Evolutionary conservation across 2,329 filamentous ascomycete genomes (phyloP).

Genomic region (Penicillium brasilianum): DNA sequence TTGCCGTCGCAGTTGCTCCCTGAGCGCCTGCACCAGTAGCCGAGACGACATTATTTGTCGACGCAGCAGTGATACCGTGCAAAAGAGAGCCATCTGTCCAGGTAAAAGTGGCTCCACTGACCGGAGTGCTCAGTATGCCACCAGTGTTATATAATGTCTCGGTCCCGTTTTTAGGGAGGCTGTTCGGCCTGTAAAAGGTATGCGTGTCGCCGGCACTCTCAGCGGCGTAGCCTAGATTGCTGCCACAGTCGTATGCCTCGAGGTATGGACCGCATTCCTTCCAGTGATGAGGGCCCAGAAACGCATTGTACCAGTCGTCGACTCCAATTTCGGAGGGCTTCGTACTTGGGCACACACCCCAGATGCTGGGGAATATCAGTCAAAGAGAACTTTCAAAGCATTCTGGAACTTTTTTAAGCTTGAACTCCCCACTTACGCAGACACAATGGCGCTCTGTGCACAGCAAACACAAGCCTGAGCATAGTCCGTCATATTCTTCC

Average conservation of each 20-base stretch:
- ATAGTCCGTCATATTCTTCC: constrained; percentile 12
- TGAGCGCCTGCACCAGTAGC: constrained; percentile 4
- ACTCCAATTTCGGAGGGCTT: constrained; percentile 16
- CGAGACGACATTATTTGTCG: constrained; percentile 4
- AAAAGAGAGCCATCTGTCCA: constrained; percentile 14
- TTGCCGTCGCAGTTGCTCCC: neutral
- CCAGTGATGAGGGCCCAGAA: constrained; percentile 16
- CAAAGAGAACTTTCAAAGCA: neutral
- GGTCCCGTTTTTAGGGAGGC: constrained; percentile 23
- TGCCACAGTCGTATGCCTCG: constrained; percentile 20
- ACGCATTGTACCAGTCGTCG: constrained; percentile 6
- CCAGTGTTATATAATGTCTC: constrained; percentile 21
- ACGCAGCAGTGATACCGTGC: constrained; percentile 17
- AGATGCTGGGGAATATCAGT: constrained; percentile 14
- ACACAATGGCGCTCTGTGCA: constrained; percentile 22
- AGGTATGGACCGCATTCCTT: constrained; percentile 20
- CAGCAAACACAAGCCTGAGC: constrained; percentile 23
- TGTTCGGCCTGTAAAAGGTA: constrained; percentile 18
- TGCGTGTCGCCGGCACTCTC: constrained; percentile 14
- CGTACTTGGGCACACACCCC: constrained; percentile 22
- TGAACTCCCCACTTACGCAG: constrained; percentile 12
- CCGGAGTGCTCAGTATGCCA: constrained; percentile 16
- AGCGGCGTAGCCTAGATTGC: constrained; percentile 19
- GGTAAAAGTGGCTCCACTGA: constrained; percentile 25
- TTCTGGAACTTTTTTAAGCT: neutral